phyloP scores from a whole-genome alignment of 208 protist species.

The Endotrypanum monterogeii region DNA sequence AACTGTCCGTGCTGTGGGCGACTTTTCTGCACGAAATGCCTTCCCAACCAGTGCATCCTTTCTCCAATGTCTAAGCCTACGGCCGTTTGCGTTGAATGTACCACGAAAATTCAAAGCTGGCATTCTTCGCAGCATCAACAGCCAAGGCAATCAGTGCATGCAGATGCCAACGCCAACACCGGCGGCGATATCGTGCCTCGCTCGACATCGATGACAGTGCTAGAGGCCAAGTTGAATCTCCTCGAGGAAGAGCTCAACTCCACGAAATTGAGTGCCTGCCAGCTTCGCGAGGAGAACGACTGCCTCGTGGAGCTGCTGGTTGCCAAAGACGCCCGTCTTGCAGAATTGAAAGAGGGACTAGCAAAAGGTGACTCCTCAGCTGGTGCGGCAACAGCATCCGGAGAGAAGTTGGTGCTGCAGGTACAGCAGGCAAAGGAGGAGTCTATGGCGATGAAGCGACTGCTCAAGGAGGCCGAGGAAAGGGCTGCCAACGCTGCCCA shows the following conservation, averaged over 20 bases:
- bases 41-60: constrained; percentile 48
- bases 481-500: constrained; percentile 1
- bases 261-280: constrained; percentile 19
- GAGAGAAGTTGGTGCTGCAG: not conserved
- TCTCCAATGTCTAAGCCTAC: constrained; percentile 21
- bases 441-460: not conserved
- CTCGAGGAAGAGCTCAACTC: constrained; percentile 27
- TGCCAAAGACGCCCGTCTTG: constrained; percentile 27
- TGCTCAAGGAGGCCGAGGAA: not conserved
- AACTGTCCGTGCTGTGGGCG: constrained; percentile 71
- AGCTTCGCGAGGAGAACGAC: constrained; percentile 47
- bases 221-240: constrained; percentile 1
- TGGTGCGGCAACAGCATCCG: not conserved
- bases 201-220: not conserved
- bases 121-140: constrained; percentile 11
- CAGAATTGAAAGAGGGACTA: constrained; percentile 11
- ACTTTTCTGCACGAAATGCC: constrained; percentile 66
- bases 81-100: constrained; percentile 65
- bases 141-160: not conserved
- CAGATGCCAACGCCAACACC: not conserved
- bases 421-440: not conserved
- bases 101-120: constrained; percentile 53
- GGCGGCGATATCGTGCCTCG: not conserved
- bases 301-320: constrained; percentile 10
- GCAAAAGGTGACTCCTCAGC: not conserved